A percentile compares a stretch with the other conserved stretches of the same genome.
Conservation (phyloP, 179 eudicot species). For the Patellifolia procumbens region DNA sequence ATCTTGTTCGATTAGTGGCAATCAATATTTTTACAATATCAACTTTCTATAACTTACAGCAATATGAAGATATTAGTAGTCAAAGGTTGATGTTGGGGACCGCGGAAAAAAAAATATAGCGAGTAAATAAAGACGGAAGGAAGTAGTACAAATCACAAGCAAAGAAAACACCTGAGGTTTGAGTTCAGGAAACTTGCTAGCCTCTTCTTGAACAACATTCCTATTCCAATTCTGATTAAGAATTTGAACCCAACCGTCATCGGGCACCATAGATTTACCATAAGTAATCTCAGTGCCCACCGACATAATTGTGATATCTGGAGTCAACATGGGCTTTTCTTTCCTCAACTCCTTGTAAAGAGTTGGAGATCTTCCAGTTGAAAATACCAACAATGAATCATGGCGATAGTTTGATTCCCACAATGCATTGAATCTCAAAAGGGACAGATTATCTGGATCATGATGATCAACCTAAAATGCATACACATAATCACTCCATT, state of each 20-base stretch:
- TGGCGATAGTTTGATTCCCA: slow-evolving; percentile 93
- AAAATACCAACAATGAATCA: slow-evolving; percentile 88
- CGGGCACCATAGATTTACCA: slow-evolving; percentile 90
- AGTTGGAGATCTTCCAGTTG: slow-evolving; percentile 93
- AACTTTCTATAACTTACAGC: too few relatives aligned
- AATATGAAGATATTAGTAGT: too few relatives aligned
- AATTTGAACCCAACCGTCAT: slow-evolving; percentile 78
- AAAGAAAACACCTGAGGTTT: slow-evolving; percentile 68
- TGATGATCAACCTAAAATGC: slow-evolving; percentile 89
- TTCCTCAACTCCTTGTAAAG: slow-evolving; percentile 86
- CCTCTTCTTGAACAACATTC: slow-evolving; percentile 65
- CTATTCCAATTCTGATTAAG: slow-evolving; percentile 86
- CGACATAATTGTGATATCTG: slow-evolving; percentile 93
- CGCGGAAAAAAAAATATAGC: too few relatives aligned
- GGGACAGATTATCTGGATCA: slow-evolving; percentile 77
- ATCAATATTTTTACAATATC: too few relatives aligned
- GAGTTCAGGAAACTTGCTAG: slow-evolving; percentile 76
- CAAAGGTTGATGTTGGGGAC: too few relatives aligned
- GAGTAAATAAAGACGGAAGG: too few relatives aligned
- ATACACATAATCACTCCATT: neutral
- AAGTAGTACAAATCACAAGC: neutral
- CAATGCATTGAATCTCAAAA: slow-evolving; percentile 86
- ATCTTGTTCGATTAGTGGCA: too few relatives aligned
- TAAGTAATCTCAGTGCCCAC: slow-evolving; percentile 98
- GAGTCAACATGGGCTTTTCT: slow-evolving; percentile 95